phyloP scores from a whole-genome alignment of 306 rosid genomes.

The Castanospermum australe region DNA sequence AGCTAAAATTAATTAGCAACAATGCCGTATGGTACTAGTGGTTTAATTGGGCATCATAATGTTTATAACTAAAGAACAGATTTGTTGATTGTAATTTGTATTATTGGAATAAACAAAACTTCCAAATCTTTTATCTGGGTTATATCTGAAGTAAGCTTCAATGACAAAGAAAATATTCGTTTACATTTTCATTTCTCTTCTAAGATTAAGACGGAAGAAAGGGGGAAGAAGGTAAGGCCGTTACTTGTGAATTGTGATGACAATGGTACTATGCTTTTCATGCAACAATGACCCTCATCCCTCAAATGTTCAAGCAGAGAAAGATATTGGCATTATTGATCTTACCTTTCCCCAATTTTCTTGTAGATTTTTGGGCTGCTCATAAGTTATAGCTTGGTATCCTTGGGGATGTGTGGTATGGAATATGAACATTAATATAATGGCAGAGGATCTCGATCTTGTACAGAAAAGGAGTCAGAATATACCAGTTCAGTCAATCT shows the following conservation, averaged over 20 bases:
- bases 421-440: constrained; percentile 84
- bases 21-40: neutral
- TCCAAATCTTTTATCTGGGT: constrained; percentile 2
- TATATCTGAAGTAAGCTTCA: neutral
- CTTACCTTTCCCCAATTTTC: constrained; percentile 94
- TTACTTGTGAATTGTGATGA: neutral
- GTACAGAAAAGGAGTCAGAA: constrained; percentile 31
- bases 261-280: neutral
- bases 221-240: too few species aligned
- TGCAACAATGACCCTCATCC: neutral
- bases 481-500: constrained; percentile 7
- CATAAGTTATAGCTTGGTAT: constrained; percentile 91
- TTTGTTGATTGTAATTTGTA: neutral
- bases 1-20: constrained; percentile 10
- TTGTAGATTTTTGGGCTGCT: constrained; percentile 79
- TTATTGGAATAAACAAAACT: constrained; percentile 5
- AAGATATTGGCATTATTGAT: constrained; percentile 4
- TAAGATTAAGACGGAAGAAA: too few species aligned
- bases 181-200: too few species aligned
- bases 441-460: constrained; percentile 91
- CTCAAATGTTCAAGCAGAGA: neutral
- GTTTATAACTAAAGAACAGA: too few species aligned
- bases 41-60: too few species aligned
- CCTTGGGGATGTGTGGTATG: constrained; percentile 87
- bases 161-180: too few species aligned